Base-by-base conservation (phyloP, 768 basidiomycete species). In the Phaeolepiota aurea region DNA sequence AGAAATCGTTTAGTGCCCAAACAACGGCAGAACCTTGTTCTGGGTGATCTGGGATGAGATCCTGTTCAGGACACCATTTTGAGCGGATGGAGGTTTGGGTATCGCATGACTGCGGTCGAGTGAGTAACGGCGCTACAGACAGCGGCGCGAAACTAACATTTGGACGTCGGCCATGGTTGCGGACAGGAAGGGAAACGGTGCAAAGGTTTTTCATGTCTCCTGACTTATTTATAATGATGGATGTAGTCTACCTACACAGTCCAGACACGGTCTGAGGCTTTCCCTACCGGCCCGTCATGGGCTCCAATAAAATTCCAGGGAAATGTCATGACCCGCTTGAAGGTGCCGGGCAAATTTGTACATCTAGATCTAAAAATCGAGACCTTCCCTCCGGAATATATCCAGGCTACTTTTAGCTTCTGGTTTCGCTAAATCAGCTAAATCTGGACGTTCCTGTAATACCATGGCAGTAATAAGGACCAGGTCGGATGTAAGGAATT, bases 301-400 rank as follows among this genome's bases (percentile, higher is more conserved):
- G n/a, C n/a, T n/a, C n/a, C n/a, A n/a, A n/a, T n/a, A n/a, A n/a
- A n/a, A n/a, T n/a, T n/a, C n/a, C n/a, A n/a, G n/a, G n/a, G n/a
- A n/a, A n/a, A n/a, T n/a, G n/a, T n/a, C n/a, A n/a, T n/a, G n/a
- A n/a, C n/a, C n/a, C n/a, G n/a, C n/a, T n/a, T n/a, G n/a, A n/a
- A n/a, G n/a, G n/a, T n/a, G n/a, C n/a, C n/a, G n/a, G n/a, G n/a
- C n/a, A n/a, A n/a, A 39, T 15, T 25, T 44, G 34, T 37, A 41
- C 20, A 44, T 19, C 37, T 23, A 37, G 10, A 37, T 54, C 57
- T 69, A 94, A 56, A 96, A 98, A 43, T 97, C 93, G 54, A 97
- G 89, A 3, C 92, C 92, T 45, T 87, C 80, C 46, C 67, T 67
- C 35, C 88, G 72, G 68, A 97, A 99, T 28, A 70, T 52, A 33